These are phyloP conservation scores for Cornus florida DNA, from an alignment of 148 eudicot species.

Conservation along the genomic window DNA sequence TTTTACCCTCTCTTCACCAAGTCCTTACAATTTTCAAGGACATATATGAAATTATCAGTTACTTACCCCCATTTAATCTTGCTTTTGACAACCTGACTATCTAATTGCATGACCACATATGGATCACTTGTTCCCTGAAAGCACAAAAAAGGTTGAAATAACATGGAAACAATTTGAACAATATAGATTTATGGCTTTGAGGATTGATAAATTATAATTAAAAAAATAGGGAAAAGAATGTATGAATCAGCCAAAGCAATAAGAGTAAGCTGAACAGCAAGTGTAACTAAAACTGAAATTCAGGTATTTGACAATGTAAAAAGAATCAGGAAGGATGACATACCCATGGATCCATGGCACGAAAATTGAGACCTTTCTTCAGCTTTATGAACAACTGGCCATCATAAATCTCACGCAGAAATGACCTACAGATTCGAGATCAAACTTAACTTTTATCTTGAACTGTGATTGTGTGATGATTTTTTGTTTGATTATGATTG, in stretches of 20 bases:
- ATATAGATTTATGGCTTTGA: neutral
- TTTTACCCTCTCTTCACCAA: neutral
- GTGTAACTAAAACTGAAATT: conserved; percentile 7
- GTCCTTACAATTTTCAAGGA: conserved; percentile 1
- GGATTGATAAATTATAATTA: neutral
- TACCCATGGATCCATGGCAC: conserved; percentile 99
- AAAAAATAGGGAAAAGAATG: neutral
- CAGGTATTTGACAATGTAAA: neutral
- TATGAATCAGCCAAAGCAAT: neutral
- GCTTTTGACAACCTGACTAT: conserved; percentile 83
- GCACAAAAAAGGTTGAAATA: conserved; percentile 9
- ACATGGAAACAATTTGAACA: neutral
- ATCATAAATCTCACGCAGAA: conserved; percentile 89
- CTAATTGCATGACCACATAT: conserved; percentile 78
- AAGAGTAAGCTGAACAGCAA: neutral
- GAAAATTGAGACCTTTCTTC: conserved; percentile 75
- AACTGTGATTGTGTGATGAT: no score
- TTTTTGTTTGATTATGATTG: no score
- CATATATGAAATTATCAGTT: neutral
- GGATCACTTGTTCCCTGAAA: conserved; percentile 99
- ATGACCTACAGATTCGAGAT: conserved; percentile 50
- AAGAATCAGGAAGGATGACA: conserved; percentile 20
- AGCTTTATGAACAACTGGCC: conserved; percentile 85
- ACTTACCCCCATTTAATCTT: conserved; percentile 92
- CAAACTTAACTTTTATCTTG: neutral